phyloP scores from a whole-genome alignment of 2,329 filamentous ascomycete genomes.

The Stachybotrys chartarum region DNA sequence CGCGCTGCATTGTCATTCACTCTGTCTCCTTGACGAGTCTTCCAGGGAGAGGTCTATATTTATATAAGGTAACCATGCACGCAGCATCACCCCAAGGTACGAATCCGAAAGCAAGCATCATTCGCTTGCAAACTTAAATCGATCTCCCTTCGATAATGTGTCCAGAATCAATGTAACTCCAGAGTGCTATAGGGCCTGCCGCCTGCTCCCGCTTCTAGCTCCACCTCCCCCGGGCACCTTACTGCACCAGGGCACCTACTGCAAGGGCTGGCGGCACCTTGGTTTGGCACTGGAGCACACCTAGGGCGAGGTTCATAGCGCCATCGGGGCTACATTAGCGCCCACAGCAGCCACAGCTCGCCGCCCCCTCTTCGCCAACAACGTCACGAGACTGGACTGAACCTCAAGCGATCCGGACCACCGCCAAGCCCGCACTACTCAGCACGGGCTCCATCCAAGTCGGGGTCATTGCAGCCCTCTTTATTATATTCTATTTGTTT shows the following conservation, averaged over 20 bases:
- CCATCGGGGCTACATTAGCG: not conserved
- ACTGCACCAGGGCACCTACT: not conserved
- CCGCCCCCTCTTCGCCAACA: not conserved
- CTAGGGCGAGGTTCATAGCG: not conserved
- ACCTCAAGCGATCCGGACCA: not conserved
- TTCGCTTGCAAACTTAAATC: too few species aligned
- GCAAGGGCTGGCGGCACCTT: not conserved
- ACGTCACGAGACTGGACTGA: not conserved
- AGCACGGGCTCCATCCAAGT: not conserved
- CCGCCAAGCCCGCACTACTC: not conserved
- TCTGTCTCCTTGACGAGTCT: too few species aligned
- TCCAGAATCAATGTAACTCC: too few species aligned
- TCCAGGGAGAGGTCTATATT: too few species aligned
- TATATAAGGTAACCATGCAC: too few species aligned
- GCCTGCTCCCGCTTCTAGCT: too few species aligned
- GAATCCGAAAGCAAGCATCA: too few species aligned
- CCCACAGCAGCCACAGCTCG: not conserved
- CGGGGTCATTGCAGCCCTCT: too few species aligned
- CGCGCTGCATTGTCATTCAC: too few species aligned
- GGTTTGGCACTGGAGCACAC: not conserved
- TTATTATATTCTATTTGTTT: not conserved
- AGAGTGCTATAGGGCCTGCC: too few species aligned
- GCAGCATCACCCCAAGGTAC: too few species aligned
- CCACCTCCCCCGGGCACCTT: not conserved
- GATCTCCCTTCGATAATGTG: too few species aligned